phyloP scores from a whole-genome alignment of 345 rosid genomes.

The Excoecaria agallocha region DNA sequence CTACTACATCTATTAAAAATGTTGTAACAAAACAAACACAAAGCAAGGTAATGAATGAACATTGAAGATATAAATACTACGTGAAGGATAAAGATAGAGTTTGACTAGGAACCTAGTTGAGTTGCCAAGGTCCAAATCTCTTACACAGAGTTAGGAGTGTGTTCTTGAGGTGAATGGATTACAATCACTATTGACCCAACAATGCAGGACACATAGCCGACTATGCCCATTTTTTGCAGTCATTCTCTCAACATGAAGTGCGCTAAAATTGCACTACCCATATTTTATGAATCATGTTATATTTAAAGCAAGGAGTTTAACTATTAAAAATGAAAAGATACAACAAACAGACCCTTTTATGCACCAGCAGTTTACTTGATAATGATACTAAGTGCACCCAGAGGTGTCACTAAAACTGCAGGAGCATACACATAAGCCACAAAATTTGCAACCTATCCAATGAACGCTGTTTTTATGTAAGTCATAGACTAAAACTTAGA shows the following conservation, averaged over 20 bases:
- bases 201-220: too few relatives aligned
- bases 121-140: slow-evolving; percentile 80
- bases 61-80: background rate
- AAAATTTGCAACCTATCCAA: slow-evolving; percentile 86
- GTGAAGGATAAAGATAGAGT: slow-evolving; percentile 8
- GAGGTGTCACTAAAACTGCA: slow-evolving; percentile 88
- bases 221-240: too few relatives aligned
- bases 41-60: slow-evolving; percentile 10
- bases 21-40: slow-evolving; percentile 42
- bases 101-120: slow-evolving; percentile 58
- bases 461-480: slow-evolving; percentile 51
- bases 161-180: too few relatives aligned
- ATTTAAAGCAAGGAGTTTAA: too few relatives aligned
- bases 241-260: too few relatives aligned
- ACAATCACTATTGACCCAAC: too few relatives aligned
- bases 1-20: slow-evolving; percentile 66
- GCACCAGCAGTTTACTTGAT: slow-evolving; percentile 49
- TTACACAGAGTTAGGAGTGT: too few relatives aligned
- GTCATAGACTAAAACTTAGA: slow-evolving; percentile 9
- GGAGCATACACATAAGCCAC: slow-evolving; percentile 95
- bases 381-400: slow-evolving; percentile 87
- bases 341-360: too few relatives aligned
- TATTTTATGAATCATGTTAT: too few relatives aligned
- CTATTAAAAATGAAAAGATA: too few relatives aligned
- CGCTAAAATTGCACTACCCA: too few relatives aligned